Percentiles rank a stretch among this genome's conserved stretches.
Evolutionary conservation across 805 yeast species (phyloP).

Genomic region (Wickerhamomyces queroliae): DNA sequence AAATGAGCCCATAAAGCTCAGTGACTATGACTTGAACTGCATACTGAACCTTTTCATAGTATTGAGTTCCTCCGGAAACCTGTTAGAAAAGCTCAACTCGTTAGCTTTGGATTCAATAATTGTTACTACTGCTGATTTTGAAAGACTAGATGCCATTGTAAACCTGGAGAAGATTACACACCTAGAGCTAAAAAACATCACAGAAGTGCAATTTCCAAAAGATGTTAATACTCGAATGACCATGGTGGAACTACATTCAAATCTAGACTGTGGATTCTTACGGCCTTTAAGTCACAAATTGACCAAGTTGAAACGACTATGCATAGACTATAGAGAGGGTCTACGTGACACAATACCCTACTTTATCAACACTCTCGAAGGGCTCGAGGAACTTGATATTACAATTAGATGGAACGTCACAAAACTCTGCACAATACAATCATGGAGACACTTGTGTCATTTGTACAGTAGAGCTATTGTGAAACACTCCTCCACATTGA

Average conservation of each 20-base stretch:
- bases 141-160: constrained; percentile 5
- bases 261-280: constrained; percentile 23
- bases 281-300: constrained; percentile 22
- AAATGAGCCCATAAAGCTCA: constrained; percentile 7
- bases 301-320: constrained; percentile 21
- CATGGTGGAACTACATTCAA: constrained; percentile 8
- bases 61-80: constrained; percentile 3
- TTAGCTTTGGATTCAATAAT: constrained; percentile 13
- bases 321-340: constrained; percentile 37
- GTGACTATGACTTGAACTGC: constrained; percentile 14
- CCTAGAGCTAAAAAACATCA: constrained; percentile 29
- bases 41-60: constrained; percentile 7
- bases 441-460: constrained; percentile 19
- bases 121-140: constrained; percentile 11
- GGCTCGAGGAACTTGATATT: constrained; percentile 32
- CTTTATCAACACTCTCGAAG: constrained; percentile 23
- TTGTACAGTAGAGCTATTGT: constrained; percentile 15
- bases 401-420: constrained; percentile 35
- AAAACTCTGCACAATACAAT: constrained; percentile 17
- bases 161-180: constrained; percentile 15
- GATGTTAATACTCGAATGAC: constrained; percentile 9
- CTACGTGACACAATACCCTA: constrained; percentile 33
- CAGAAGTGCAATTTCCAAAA: constrained; percentile 27
- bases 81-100: constrained; percentile 4
- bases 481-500: constrained; percentile 17